These are phyloP conservation scores for Prunus dulcis DNA, from an alignment of 306 rosid genomes.

Conservation along the genomic window DNA sequence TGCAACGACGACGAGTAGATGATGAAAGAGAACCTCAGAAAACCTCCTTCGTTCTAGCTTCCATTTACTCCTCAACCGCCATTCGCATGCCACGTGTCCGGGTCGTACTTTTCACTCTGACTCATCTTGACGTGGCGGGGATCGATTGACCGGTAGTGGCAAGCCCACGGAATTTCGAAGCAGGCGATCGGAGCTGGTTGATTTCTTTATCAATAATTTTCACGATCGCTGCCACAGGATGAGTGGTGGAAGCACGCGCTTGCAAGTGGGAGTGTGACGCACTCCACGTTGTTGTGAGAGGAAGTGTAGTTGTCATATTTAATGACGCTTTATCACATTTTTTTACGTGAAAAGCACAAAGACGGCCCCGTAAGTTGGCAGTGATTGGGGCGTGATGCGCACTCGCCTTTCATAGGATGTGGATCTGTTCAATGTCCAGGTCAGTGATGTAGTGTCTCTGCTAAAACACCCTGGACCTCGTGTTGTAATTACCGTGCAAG, in stretches of 20 bases:
- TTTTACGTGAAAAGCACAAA: slow-evolving; percentile 35
- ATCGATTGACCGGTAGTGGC: neutral
- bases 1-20: slow-evolving; percentile 46
- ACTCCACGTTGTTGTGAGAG: slow-evolving; percentile 31
- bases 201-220: slow-evolving; percentile 15
- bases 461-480: slow-evolving; percentile 12
- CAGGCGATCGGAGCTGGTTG: neutral
- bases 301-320: slow-evolving; percentile 44
- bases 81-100: slow-evolving; percentile 31
- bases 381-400: slow-evolving; percentile 49
- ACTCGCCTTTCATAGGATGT: slow-evolving; percentile 30
- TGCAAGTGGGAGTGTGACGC: slow-evolving; percentile 25
- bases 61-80: neutral
- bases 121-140: slow-evolving; percentile 19
- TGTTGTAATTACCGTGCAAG: neutral
- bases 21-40: slow-evolving; percentile 23
- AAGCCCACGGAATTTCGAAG: neutral
- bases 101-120: accelerated
- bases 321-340: slow-evolving; percentile 38
- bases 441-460: slow-evolving; percentile 32
- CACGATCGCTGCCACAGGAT: slow-evolving; percentile 12
- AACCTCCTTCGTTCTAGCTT: slow-evolving; percentile 3
- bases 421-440: slow-evolving; percentile 16
- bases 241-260: slow-evolving; percentile 36
- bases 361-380: slow-evolving; percentile 22